Percentiles rank a stretch among this genome's conserved stretches.
phyloP scores from a whole-genome alignment of 768 basidiomycete genomes.

The Punctularia strigosozonata region DNA sequence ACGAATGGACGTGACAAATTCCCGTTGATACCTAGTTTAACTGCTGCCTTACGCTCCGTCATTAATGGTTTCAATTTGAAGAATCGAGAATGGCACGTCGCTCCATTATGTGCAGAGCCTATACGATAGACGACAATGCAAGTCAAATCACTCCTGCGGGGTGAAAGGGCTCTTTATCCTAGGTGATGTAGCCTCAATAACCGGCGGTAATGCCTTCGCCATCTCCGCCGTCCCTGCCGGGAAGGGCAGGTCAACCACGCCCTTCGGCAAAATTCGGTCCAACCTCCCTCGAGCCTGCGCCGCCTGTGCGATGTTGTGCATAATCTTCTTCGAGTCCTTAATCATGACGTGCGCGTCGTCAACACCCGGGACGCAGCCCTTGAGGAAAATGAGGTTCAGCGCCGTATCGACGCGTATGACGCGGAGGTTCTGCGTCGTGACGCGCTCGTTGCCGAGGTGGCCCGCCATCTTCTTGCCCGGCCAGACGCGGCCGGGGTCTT shows the following conservation, averaged over 20 bases:
- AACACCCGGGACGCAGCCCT: conserved; percentile 83
- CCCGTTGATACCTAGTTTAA: too few species aligned
- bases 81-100: too few species aligned
- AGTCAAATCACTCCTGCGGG: conserved; percentile 46
- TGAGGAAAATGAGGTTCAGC: conserved; percentile 83
- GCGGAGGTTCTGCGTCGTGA: conserved; percentile 78
- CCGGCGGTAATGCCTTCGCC: conserved; percentile 50
- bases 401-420: conserved; percentile 81
- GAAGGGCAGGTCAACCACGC: conserved; percentile 80
- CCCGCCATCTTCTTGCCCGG: conserved; percentile 99
- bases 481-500: conserved; percentile 95
- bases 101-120: too few species aligned
- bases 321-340: conserved; percentile 83
- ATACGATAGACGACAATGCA: too few species aligned
- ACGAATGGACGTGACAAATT: too few species aligned
- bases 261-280: conserved; percentile 71
- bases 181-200: conserved; percentile 62
- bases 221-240: conserved; percentile 79
- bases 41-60: too few species aligned
- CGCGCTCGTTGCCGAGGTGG: conserved; percentile 72
- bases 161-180: conserved; percentile 66
- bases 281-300: conserved; percentile 62
- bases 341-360: conserved; percentile 83
- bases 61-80: too few species aligned
- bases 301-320: conserved; percentile 45